Base-by-base conservation (phyloP, 768 basidiomycete genomes). In the Collybia mongolica region DNA sequence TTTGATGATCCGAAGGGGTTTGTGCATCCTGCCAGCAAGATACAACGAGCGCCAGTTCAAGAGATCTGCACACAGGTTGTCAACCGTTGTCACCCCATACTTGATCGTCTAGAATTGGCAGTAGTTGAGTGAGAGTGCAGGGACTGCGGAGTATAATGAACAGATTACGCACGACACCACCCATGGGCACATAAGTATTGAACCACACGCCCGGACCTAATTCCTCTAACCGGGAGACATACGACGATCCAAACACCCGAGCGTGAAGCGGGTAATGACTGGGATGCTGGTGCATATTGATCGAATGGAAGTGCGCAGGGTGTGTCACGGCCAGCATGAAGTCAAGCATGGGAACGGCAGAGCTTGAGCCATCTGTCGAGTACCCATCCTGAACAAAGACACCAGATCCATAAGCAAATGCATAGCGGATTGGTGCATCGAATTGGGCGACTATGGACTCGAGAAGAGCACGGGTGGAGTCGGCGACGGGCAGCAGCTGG, bases 271-370 rank as follows among this genome's bases (percentile, higher is more conserved):
- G 88, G 64, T 99, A 99, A 70, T 99, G 97, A 6, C 81, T 76
- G 0, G 96, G 93, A 61, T 88, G 79, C 67, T 95, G 93, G 44
- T 87, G 80, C 83, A 98, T 86, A 67, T 99, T 99, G 67, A 94
- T 90, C 23, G 86, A 90, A 67, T 98, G 97, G 75, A 95, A 99
- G 61, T 97, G 93, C 11, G 79, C 81, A 0, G 97, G 79, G 58
- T 97, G 93, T 1, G 93, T 91, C 39, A 98, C 96, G 0, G 94
- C 95, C 65, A 99, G 92, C 67, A 99, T 82, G 60, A 98, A 97
- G 69, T 99, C 97, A 18, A 98, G 80, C 89, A 98, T 91, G 0
- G 94, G 94, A 32, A 60, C 65, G 52, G 60, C 55, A 1, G 44
- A 3, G 22, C 29, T 29, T 2, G 39, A 24, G 39, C 15, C 17